phyloP scores from a whole-genome alignment of 2,329 filamentous ascomycete genomes.

The Sporothrix phasma region DNA sequence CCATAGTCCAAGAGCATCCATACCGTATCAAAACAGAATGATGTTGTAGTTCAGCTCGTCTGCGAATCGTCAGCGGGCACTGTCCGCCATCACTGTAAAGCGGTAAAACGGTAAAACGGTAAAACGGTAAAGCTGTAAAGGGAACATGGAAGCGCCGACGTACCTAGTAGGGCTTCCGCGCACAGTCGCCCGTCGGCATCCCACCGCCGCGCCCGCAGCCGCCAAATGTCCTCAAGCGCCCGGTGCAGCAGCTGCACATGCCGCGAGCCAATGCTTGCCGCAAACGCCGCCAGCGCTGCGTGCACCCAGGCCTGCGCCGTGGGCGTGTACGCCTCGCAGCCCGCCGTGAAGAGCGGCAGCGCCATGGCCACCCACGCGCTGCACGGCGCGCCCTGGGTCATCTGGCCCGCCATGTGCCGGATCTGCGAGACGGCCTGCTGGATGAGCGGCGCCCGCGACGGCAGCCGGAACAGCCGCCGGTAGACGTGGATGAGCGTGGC shows the following conservation, averaged over 20 bases:
- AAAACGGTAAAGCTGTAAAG: background rate
- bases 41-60: constrained; percentile 13
- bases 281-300: constrained; percentile 6
- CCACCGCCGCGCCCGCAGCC: constrained; percentile 6
- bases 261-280: constrained; percentile 9
- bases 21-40: constrained; percentile 6
- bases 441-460: constrained; percentile 9
- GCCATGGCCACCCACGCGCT: constrained; percentile 13
- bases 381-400: constrained; percentile 14
- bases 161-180: constrained; percentile 1
- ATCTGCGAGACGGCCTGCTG: constrained; percentile 9
- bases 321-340: constrained; percentile 11
- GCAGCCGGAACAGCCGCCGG: constrained; percentile 14
- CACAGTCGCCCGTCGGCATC: constrained; percentile 8
- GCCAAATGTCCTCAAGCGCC: constrained; percentile 11
- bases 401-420: constrained; percentile 6
- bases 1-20: background rate
- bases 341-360: constrained; percentile 15
- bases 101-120: background rate
- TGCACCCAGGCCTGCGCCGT: constrained; percentile 14
- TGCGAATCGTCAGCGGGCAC: background rate
- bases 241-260: constrained; percentile 9
- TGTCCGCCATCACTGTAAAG: too few relatives aligned
- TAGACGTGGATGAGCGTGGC: constrained; percentile 16
- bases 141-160: background rate